phyloP scores from a whole-genome alignment of 352 stramenopile genomes.

The Globisporangium lucens region DNA sequence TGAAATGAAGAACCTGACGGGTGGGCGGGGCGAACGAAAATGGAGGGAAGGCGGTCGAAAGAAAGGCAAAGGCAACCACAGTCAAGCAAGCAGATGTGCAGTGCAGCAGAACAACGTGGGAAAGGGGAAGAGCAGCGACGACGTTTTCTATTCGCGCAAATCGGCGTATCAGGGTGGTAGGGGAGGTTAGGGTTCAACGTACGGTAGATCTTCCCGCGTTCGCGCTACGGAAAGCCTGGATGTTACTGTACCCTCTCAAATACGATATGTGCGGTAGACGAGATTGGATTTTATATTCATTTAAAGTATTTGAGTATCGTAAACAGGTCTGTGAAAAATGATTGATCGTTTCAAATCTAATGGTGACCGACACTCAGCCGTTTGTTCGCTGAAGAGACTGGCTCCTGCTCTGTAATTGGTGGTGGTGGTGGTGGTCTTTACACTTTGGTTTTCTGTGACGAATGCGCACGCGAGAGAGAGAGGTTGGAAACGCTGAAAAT shows the following conservation, averaged over 20 bases:
- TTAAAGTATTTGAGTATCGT: too few relatives aligned
- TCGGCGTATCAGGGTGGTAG: not conserved
- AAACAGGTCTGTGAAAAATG: not conserved
- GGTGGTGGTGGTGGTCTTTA: not conserved
- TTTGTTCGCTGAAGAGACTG: conserved; percentile 3
- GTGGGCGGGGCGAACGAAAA: conserved; percentile 1
- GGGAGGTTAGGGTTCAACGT: not conserved
- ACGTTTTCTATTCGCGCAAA: not conserved
- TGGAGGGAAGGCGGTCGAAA: not conserved
- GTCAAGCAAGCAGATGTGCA: not conserved
- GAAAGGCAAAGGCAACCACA: conserved; percentile 8
- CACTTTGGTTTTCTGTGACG: not conserved
- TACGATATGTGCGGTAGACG: not conserved
- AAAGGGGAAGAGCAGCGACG: not conserved
- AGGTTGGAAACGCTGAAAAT: not conserved
- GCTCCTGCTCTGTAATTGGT: conserved; percentile 1
- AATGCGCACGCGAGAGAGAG: not conserved
- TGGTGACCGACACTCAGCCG: conserved; percentile 10
- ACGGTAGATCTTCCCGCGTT: not conserved
- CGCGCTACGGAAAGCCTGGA: not conserved
- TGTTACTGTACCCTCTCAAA: not conserved
- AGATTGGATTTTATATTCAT: too few relatives aligned
- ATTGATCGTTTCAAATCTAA: not conserved
- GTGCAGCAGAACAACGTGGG: not conserved
- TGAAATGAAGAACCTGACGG: not conserved